Base-by-base conservation (phyloP, 306 rosid species). In the Aeschynomene evenia region DNA sequence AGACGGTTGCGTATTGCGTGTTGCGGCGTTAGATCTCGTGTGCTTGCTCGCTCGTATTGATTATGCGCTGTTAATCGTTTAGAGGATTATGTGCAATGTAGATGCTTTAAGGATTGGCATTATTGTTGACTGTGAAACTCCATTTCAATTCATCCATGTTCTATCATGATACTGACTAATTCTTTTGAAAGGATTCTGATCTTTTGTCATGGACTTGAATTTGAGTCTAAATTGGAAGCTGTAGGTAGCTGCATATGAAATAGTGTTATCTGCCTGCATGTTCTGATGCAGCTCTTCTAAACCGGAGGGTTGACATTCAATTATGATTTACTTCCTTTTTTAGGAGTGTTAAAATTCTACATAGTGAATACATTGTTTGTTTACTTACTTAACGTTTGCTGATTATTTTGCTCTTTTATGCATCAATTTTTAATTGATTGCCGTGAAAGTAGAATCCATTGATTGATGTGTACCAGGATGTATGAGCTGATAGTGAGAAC, bases 1-100 rank as follows among this genome's bases (percentile, higher is more conserved):
- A 26, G n/a, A 12, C 20, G n/a, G 9, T 46, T 51, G 37, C n/a
- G n/a, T n/a, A n/a, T 61, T 39, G 57, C 26, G 39, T 9, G 5
- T 52, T 68, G 13, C 6, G 50, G 63, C 45, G 21, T 14, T 33
- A 65, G 76, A 84, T 80, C 85, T 73, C 48, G 43, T 31, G 57
- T 22, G 9, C 48, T 72, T 51, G 7, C 29, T 53, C 59, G 20
- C 50, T 45, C 20, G 8, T 39, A 36, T 56, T 45, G 67, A 16
- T 68, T 63, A n/a, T 49, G 74, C 69, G 13, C 34, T 28, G 2
- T 12, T 5, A 59, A 2, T 20, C 55, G 18, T 21, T n/a, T 23
- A 2, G n/a, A n/a, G 57, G 68, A 5, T 3, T 22, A 9, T 43
- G 5, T 54, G 21, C 50, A n/a, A 69, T 69, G 76, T 7, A 46